Evolutionary conservation across 1,284 basidiomycete species (phyloP), one percentile per base, ranked within the genome.

Genomic region (Acaromyces ingoldii): DNA sequence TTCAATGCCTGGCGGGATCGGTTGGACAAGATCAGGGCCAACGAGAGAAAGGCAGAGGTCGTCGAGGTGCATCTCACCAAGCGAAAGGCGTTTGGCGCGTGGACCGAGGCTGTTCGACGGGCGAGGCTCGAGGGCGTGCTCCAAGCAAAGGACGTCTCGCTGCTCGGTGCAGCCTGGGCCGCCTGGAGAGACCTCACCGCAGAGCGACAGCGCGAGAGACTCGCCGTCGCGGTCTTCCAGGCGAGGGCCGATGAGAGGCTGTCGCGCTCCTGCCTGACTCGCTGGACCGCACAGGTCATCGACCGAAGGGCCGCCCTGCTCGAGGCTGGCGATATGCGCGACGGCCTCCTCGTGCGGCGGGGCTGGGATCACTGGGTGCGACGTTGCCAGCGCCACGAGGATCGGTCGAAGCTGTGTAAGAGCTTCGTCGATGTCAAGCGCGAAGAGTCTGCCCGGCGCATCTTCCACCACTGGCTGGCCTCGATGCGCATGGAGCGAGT

Each of bases 351-450:
- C 30, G 37, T 59, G 33, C 55, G 51, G 13, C 48, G 42, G 2
- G 63, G 60, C 0, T 63, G 64, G 50, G 52, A 50, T 24, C 51
- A 55, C 1, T 67, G 65, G 65, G 57, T 65, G 31, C 57, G 58
- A 28, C 60, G 55, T 3, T 63, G 60, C 21, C 31, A 61, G 36
- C 55, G 55, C 4, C 63, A 67, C 25, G 65, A 62, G 33, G 65
- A 67, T 26, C 42, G 55, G 11, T 28, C 59, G 13, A 62, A 58
- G 3, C 43, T 67, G 24, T 56, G 61, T 48, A 53, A 65, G 50
- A 65, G 63, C 51, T 65, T 58, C 19, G 30, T 57, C 25, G 65
- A 67, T 49, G 58, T 67, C 46, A 67, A 67, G 38, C 46, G 53
- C 34, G 63, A 60, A 33, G 60, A 57, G 1, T 13, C 39, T 1